Conservation (phyloP, 768 basidiomycete species). For the Lentinula lateritia region DNA sequence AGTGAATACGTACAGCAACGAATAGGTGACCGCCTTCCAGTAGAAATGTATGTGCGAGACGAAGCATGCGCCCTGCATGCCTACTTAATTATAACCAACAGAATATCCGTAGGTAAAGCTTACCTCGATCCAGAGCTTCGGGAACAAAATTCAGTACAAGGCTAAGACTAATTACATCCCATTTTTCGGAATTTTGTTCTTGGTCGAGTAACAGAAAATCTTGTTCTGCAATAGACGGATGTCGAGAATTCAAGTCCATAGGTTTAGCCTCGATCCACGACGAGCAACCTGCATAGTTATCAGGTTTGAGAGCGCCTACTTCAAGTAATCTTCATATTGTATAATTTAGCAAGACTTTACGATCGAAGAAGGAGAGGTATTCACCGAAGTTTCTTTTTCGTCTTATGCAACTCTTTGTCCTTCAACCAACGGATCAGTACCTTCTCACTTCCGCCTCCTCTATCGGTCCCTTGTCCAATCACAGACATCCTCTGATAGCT, state of each 20-base stretch:
- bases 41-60: constrained; percentile 53
- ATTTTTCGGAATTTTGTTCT: constrained; percentile 44
- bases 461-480: constrained; percentile 71
- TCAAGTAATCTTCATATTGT: constrained; percentile 61
- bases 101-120: constrained; percentile 7
- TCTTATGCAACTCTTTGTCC: constrained; percentile 33
- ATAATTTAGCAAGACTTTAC: not conserved
- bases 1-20: constrained; percentile 49
- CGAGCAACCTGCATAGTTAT: constrained; percentile 65
- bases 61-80: constrained; percentile 63
- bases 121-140: constrained; percentile 70
- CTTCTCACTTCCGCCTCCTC: constrained; percentile 88
- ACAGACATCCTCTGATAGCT: constrained; percentile 80
- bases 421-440: constrained; percentile 73
- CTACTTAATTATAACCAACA: not conserved
- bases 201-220: constrained; percentile 71
- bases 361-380: constrained; percentile 9
- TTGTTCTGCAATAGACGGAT: constrained; percentile 78
- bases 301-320: constrained; percentile 81
- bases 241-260: constrained; percentile 81
- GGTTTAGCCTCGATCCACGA: constrained; percentile 72
- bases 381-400: constrained; percentile 31
- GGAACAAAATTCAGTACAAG: constrained; percentile 90
- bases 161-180: constrained; percentile 82
- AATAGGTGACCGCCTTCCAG: constrained; percentile 55